phyloP scores from a whole-genome alignment of 768 basidiomycete genomes.

The Auricularia sp. region DNA sequence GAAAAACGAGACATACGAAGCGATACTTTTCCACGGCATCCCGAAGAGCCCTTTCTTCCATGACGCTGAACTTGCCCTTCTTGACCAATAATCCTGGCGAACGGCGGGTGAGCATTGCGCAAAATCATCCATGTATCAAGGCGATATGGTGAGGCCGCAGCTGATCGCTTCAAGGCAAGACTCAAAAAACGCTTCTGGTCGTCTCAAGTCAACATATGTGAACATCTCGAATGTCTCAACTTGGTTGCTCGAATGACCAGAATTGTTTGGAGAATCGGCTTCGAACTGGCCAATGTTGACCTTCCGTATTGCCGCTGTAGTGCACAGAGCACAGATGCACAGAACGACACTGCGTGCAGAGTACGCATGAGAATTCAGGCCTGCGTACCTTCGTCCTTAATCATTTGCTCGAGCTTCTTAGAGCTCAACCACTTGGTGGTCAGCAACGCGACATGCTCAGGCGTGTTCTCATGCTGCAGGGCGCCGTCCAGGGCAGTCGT shows the following conservation, averaged over 20 bases:
- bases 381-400: slow-evolving; percentile 49
- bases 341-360: too few relatives aligned
- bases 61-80: slow-evolving; percentile 78
- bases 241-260: too few relatives aligned
- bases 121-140: too few relatives aligned
- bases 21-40: slow-evolving; percentile 56
- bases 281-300: background rate
- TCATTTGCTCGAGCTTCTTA: slow-evolving; percentile 56
- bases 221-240: too few relatives aligned
- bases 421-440: slow-evolving; percentile 74
- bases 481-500: background rate
- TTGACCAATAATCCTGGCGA: slow-evolving; percentile 67
- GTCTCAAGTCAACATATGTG: too few relatives aligned
- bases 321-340: too few relatives aligned
- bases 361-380: background rate
- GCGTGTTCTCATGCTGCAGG: background rate
- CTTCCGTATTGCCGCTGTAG: background rate
- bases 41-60: slow-evolving; percentile 58
- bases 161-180: too few relatives aligned
- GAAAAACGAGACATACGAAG: slow-evolving; percentile 30
- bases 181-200: too few relatives aligned
- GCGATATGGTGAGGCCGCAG: too few relatives aligned
- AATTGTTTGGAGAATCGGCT: too few relatives aligned
- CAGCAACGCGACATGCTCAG: slow-evolving; percentile 56
- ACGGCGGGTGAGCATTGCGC: slow-evolving; percentile 1